These are phyloP conservation scores for Kluyveromyces lactis DNA, from an alignment of 805 yeast species.

Conservation along the genomic window DNA sequence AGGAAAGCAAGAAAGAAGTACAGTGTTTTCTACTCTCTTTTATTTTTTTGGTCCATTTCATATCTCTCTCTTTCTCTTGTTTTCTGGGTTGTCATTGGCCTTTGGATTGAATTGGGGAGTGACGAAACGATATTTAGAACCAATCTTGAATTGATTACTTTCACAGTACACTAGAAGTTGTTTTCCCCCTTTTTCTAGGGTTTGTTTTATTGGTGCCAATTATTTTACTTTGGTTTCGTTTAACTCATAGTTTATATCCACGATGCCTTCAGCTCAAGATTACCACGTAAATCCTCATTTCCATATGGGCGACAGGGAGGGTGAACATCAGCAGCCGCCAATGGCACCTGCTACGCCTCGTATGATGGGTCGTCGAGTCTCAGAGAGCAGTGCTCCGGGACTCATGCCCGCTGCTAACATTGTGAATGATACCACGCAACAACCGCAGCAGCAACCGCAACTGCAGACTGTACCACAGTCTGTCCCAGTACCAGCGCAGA, in stretches of 20 bases:
- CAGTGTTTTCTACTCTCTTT: not conserved
- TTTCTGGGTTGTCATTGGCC: not conserved
- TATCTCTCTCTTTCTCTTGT: not conserved
- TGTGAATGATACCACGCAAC: conserved; percentile 7
- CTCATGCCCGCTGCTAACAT: conserved; percentile 20
- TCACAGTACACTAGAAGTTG: too few species aligned
- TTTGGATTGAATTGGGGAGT: too few species aligned
- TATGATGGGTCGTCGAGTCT: conserved; percentile 23
- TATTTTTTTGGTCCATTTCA: not conserved
- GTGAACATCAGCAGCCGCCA: conserved; percentile 6
- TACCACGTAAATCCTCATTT: conserved; percentile 24
- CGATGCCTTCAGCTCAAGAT: conserved; percentile 20
- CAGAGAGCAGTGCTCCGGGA: conserved; percentile 8
- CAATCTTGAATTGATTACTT: too few species aligned
- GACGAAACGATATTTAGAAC: too few species aligned
- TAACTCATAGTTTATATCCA: too few species aligned
- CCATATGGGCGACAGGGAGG: conserved; percentile 19
- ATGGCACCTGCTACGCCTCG: conserved; percentile 29
- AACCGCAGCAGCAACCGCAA: too few species aligned
- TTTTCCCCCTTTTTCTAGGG: too few species aligned
- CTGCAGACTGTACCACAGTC: too few species aligned
- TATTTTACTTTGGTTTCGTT: too few species aligned
- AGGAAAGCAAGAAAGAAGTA: too few species aligned
- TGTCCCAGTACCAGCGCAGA: too few species aligned
- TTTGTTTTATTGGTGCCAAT: too few species aligned